Percentiles rank a stretch among this genome's conserved stretches.
Evolutionary conservation across 345 rosid species (phyloP).

Genomic region (Pistacia vera): DNA sequence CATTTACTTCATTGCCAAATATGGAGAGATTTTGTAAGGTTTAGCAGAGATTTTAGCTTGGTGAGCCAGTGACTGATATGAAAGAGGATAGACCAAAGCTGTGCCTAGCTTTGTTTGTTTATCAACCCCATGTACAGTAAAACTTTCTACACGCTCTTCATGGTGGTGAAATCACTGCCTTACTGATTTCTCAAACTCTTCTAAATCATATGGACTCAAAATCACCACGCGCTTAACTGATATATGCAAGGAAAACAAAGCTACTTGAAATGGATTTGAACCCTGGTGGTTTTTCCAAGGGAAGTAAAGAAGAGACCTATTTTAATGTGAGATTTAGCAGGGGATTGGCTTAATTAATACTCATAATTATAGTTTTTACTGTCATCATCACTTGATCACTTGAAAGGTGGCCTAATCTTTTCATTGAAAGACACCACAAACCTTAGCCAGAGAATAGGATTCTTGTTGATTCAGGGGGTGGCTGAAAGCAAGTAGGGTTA

Average conservation of each 20-base stretch:
- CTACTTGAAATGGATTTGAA: no score
- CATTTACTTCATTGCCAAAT: conserved; percentile 27
- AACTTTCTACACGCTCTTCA: background rate
- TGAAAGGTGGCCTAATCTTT: no score
- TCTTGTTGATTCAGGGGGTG: background rate
- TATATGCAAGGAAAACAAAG: background rate
- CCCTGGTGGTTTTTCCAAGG: background rate
- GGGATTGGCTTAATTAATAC: background rate
- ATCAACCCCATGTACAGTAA: background rate
- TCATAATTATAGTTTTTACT: background rate
- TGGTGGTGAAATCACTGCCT: background rate
- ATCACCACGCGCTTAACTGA: background rate
- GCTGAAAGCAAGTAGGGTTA: background rate
- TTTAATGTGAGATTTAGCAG: background rate
- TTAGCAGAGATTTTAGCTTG: background rate
- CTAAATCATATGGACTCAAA: background rate
- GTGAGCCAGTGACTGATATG: conserved; percentile 1
- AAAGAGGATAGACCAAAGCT: background rate
- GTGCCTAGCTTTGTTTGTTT: background rate
- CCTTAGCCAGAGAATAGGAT: background rate
- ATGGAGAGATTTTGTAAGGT: conserved; percentile 12
- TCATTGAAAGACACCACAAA: background rate
- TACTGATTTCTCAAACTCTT: background rate
- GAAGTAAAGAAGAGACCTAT: background rate
- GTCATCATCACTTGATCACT: background rate